Evolutionary conservation across 345 rosid species (phyloP).

Genomic region (Hypericum perforatum): DNA sequence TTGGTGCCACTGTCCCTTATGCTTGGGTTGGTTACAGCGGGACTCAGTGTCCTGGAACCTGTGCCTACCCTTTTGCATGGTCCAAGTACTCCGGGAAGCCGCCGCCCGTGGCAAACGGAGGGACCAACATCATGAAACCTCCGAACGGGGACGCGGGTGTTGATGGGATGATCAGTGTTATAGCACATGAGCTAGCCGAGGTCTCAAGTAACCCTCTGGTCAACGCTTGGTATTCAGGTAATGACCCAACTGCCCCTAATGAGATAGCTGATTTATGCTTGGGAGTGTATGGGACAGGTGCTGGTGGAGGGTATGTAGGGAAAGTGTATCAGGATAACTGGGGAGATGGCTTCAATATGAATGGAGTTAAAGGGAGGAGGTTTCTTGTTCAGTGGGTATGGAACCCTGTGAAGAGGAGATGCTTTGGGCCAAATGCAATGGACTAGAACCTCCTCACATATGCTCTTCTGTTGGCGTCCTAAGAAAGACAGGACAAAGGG

Average conservation of each 20-base stretch:
- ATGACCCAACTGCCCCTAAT: constrained; percentile 42
- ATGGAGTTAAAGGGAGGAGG: constrained; percentile 47
- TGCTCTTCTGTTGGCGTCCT: background rate
- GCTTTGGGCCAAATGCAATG: constrained; percentile 53
- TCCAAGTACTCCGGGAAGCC: constrained; percentile 34
- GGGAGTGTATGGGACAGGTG: constrained; percentile 51
- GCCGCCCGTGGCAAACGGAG: constrained; percentile 22
- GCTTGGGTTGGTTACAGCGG: constrained; percentile 62
- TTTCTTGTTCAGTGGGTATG: constrained; percentile 56
- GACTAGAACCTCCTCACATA: constrained; percentile 19
- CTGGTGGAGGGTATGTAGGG: constrained; percentile 50
- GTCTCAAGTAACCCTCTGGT: constrained; percentile 46
- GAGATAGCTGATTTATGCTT: constrained; percentile 61
- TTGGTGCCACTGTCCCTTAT: constrained; percentile 45
- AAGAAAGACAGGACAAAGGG: too few species aligned
- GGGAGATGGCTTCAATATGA: constrained; percentile 47
- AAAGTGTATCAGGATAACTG: constrained; percentile 31
- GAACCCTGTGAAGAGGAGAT: constrained; percentile 44
- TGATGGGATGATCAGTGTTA: constrained; percentile 58
- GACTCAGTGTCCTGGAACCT: constrained; percentile 42
- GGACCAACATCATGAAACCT: constrained; percentile 29
- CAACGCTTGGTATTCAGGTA: constrained; percentile 61
- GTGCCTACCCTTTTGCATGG: constrained; percentile 58
- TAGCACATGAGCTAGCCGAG: constrained; percentile 60
- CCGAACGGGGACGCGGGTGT: constrained; percentile 51